phyloP scores from a whole-genome alignment of 2,329 filamentous ascomycete genomes.

The Pseudocercospora fijiensis region DNA sequence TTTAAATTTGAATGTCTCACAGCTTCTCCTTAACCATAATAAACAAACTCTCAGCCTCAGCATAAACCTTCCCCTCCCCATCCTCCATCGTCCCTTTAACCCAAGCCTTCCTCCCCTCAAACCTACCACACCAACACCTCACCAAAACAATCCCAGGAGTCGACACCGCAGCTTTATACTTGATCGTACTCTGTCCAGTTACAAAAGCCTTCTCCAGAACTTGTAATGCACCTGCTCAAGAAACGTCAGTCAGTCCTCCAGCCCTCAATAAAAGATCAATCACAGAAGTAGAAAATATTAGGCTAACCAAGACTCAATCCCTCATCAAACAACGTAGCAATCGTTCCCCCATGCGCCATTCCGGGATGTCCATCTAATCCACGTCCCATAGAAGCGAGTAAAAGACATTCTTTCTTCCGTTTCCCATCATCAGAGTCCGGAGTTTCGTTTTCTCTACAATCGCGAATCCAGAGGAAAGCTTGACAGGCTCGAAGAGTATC shows the following conservation, averaged over 20 bases:
- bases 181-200: conserved; percentile 16
- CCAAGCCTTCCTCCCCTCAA: conserved; percentile 16
- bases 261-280: too few species aligned
- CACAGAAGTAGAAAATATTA: too few species aligned
- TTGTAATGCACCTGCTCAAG: not conserved
- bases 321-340: conserved; percentile 21
- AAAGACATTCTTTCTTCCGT: conserved; percentile 13
- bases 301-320: not conserved
- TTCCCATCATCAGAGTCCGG: conserved; percentile 7
- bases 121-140: conserved; percentile 13
- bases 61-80: conserved; percentile 16
- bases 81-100: conserved; percentile 18
- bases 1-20: not conserved
- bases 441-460: conserved; percentile 2
- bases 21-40: conserved; percentile 9
- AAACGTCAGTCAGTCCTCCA: too few species aligned
- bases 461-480: conserved; percentile 4
- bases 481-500: conserved; percentile 18
- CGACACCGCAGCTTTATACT: conserved; percentile 16
- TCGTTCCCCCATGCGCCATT: conserved; percentile 16
- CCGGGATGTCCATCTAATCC: conserved; percentile 15
- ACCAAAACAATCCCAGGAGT: conserved; percentile 17
- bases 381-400: conserved; percentile 15
- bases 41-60: conserved; percentile 8
- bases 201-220: conserved; percentile 9